Base-by-base conservation (phyloP, 2,329 filamentous ascomycete genomes). In the Trichoderma hamatum region DNA sequence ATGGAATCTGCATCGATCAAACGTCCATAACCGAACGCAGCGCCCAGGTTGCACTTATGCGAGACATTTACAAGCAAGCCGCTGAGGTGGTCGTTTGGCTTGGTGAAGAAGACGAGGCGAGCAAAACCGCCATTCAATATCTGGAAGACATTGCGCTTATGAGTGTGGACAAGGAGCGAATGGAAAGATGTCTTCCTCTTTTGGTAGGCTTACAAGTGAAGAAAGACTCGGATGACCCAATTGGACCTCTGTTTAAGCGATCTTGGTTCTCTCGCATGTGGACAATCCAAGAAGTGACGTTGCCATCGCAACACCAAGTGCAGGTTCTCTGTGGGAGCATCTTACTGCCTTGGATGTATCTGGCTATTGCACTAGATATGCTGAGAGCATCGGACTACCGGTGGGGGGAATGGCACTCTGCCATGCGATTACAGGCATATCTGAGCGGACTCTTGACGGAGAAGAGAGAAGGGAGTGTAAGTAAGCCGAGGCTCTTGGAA, bases 1-100 rank as follows among this genome's bases (percentile, higher is more conserved):
- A 67, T 67, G 39, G 39, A 11, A 67, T 36, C 21, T 56, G 52
- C 14, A 58, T 66, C 36, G 36, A 66, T 49, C 36, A 56, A 52
- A 56, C 62, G 19, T 66, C 19, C 13, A 49, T n/a, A 66, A 28
- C 62, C 36, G 36, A 66, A 56, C 36, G 52, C 26, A 51, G 64
- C 64, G 54, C 64, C 26, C 21, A 67, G 21, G 54, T 67, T 9
- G 54, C 54, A 67, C 64, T 51, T 16, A 59, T 36, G 54, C 39
- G 63, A 66, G 54, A 66, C 63, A 66, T 66, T 58, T 51, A 51
- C 28, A 46, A 58, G 39, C n/a, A 51, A 16, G 54, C 21, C 30
- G 26, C 52, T 7, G 28, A 67, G 26, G 39, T 51, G 2, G 11
- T 39, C 5, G n/a, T 51, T 21, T 59, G 64, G 63, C 54, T 67